These are phyloP conservation scores for Thecaphora frezii DNA, from an alignment of 1,284 basidiomycete genomes.

Conservation along the genomic window DNA sequence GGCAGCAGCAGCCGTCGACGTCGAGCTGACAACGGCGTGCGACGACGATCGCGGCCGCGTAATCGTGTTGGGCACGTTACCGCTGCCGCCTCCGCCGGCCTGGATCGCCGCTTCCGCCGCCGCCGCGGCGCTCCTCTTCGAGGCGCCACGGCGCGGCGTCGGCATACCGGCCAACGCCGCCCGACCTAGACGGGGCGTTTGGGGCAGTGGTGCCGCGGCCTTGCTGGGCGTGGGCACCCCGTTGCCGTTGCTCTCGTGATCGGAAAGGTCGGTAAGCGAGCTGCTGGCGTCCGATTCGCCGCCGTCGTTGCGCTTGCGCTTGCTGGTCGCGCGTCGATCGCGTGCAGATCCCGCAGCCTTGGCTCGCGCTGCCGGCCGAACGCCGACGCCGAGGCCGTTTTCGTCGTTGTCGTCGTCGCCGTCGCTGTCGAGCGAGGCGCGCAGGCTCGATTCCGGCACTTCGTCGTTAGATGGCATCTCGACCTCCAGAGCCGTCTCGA, in stretches of 20 bases:
- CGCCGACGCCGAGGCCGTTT: too few species aligned
- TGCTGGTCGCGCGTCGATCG: not conserved
- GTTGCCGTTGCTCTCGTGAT: constrained; percentile 22
- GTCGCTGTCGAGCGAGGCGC: constrained; percentile 10
- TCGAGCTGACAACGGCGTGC: constrained; percentile 3
- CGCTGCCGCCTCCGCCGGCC: not conserved
- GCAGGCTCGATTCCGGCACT: constrained; percentile 31
- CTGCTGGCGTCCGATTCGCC: not conserved
- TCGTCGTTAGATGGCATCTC: constrained; percentile 20
- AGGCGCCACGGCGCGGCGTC: constrained; percentile 5
- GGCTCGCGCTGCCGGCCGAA: not conserved
- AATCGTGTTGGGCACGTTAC: constrained; percentile 8
- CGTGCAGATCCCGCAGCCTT: not conserved
- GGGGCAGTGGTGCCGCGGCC: constrained; percentile 17
- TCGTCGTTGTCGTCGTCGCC: constrained; percentile 2
- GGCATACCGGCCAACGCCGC: not conserved
- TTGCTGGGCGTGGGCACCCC: constrained; percentile 20
- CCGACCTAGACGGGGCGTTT: not conserved
- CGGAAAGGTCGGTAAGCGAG: not conserved
- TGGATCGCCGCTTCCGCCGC: constrained; percentile 26
- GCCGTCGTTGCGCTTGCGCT: not conserved
- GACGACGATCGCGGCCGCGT: constrained; percentile 21
- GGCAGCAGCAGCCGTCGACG: constrained; percentile 1
- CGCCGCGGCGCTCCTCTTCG: constrained; percentile 33
- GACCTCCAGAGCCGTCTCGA: constrained; percentile 25